Evolutionary conservation across 371 early-diverging fungal genomes (phyloP).

Genomic region (Paraphysoderma sedebokerense): DNA sequence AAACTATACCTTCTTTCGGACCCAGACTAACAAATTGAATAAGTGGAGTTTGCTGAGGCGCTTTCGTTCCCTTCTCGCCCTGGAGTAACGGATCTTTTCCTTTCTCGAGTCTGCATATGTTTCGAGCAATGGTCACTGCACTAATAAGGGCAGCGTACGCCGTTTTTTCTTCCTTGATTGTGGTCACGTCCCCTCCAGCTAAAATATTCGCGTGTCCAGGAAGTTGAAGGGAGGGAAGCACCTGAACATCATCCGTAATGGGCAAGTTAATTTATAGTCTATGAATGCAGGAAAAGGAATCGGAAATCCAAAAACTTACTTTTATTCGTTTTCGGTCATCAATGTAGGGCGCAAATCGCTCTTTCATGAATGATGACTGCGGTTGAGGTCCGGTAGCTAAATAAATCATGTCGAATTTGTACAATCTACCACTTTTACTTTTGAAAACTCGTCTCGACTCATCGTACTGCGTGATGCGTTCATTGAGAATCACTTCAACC

Average conservation of each 20-base stretch:
- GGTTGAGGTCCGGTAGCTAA: conserved; percentile 22
- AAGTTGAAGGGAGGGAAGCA: conserved; percentile 40
- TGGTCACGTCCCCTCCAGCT: conserved; percentile 46
- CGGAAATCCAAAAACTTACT: background rate
- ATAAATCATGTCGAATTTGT: conserved; percentile 18
- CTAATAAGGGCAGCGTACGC: conserved; percentile 33
- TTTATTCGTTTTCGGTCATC: conserved; percentile 8
- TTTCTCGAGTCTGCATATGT: conserved; percentile 24
- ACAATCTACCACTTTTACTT: conserved; percentile 13
- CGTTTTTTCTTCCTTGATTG: conserved; percentile 37
- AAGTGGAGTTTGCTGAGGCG: conserved; percentile 16
- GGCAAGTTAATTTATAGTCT: conserved; percentile 17
- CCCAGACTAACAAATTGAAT: background rate
- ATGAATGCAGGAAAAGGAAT: too few relatives aligned
- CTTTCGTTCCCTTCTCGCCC: conserved; percentile 17
- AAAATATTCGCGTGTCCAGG: conserved; percentile 37
- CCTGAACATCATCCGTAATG: conserved; percentile 18
- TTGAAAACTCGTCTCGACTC: conserved; percentile 5
- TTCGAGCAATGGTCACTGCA: conserved; percentile 29
- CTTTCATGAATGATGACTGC: conserved; percentile 12
- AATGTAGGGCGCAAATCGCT: conserved; percentile 11
- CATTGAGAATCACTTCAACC: conserved; percentile 41
- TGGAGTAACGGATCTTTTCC: conserved; percentile 20
- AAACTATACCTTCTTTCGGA: too few relatives aligned
- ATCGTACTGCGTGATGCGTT: conserved; percentile 25